phyloP scores from a whole-genome alignment of 169 alveolate genomes.

The Plasmodium gallinaceum region DNA sequence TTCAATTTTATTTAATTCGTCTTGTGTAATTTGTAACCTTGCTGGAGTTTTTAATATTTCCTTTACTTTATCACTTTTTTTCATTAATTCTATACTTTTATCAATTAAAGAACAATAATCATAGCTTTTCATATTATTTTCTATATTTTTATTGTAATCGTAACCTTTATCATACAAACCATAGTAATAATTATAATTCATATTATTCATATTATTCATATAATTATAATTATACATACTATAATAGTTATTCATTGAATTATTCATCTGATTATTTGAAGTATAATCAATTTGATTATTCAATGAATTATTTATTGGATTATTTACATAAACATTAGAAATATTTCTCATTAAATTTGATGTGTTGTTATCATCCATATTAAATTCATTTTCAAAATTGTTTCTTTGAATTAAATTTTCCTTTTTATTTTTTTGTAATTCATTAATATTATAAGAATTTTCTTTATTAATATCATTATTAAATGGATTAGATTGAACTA shows the following conservation, averaged over 20 bases:
- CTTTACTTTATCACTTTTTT: constrained; percentile 59
- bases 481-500: not conserved
- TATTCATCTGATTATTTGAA: not conserved
- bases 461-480: not conserved
- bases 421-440: not conserved
- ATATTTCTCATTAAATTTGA: not conserved
- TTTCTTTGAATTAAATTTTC: not conserved
- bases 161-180: constrained; percentile 8
- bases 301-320: no score
- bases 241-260: constrained; percentile 20
- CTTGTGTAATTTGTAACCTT: constrained; percentile 58
- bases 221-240: constrained; percentile 27
- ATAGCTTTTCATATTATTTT: not conserved
- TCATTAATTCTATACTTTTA: constrained; percentile 54
- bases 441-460: not conserved
- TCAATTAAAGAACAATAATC: constrained; percentile 25
- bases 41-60: constrained; percentile 61
- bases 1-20: constrained; percentile 54
- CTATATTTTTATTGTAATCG: not conserved
- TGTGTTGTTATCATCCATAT: not conserved
- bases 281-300: not conserved
- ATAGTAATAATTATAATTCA: constrained; percentile 26
- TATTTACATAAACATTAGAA: not conserved
- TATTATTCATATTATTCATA: not conserved
- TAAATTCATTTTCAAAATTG: not conserved